Base-by-base conservation (phyloP, 1,139 yeast genomes). In the Debaryomyces coudertii region DNA sequence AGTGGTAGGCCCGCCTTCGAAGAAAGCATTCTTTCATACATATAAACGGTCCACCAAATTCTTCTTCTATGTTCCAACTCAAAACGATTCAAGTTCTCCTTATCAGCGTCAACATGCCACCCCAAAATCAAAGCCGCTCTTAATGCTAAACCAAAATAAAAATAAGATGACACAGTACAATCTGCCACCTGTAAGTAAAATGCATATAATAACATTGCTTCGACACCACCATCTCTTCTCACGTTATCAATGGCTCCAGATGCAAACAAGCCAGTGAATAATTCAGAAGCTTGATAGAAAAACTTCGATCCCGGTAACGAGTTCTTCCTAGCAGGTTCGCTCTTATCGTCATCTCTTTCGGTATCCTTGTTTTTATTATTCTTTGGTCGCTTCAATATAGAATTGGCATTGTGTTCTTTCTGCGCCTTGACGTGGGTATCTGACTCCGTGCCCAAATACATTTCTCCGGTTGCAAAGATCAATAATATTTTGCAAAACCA, bases 1-100 rank as follows among this genome's bases (percentile, higher is more conserved):
- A 87, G 65, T 0, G 96, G 96, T 31, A 88, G 69, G 0, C 96
- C 96, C 1, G 93, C 92, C 58, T 89, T 89, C 9, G 95, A 85
- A 15, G 90, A 84, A 38, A 88, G 68, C 90, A 88, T 88, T 61
- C 95, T 68, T 66, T 89, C 96, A 58, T 85, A 85, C 88, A 87
- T 87, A 64, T 87, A 88, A 8, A 88, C 92, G 0, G 96, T 87
- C 96, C 96, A 89, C 93, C 95, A 89, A 16, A 89, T 68, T 54
- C 96, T 70, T 58, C 96, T 73, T 53, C 95, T 71, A 62, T 89
- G 96, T 55, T 89, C 96, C 44, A 86, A 64, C 57, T 86, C 90
- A 56, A 77, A 85, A 43, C 88, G 65, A 47, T 83, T 76, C 44
- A 86, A 60, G 25, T 74, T 71, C 48, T 83, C 88, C 55, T 82